Percentiles rank a stretch among this genome's conserved stretches.
phyloP scores from a whole-genome alignment of 176 grass and related monocot species.

The Sorghum bicolor region Sorghum_bicolor_NCBIv3 NC_012876.2:57510001-57510500 shows the following conservation, averaged over 20 bases:
- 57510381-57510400: constrained; percentile 83
- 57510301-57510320: neutral
- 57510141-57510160: no score
- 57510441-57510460: constrained; percentile 85
- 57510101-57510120: no score
- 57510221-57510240: no score
- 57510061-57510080: no score
- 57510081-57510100: no score
- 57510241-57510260: neutral
- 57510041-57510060: no score
- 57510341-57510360: constrained; percentile 52
- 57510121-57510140: no score
- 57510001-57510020: neutral
- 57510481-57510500: constrained; percentile 46
- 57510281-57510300: neutral
- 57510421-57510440: constrained; percentile 87
- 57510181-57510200: no score
- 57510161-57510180: no score
- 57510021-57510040: no score
- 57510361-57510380: constrained; percentile 90
- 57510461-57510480: constrained; percentile 87
- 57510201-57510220: no score
- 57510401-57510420: constrained; percentile 93
- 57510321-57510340: neutral
- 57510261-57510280: neutral